Evolutionary conservation across 345 rosid species (phyloP).

Genomic region (Pistacia integerrima): DNA sequence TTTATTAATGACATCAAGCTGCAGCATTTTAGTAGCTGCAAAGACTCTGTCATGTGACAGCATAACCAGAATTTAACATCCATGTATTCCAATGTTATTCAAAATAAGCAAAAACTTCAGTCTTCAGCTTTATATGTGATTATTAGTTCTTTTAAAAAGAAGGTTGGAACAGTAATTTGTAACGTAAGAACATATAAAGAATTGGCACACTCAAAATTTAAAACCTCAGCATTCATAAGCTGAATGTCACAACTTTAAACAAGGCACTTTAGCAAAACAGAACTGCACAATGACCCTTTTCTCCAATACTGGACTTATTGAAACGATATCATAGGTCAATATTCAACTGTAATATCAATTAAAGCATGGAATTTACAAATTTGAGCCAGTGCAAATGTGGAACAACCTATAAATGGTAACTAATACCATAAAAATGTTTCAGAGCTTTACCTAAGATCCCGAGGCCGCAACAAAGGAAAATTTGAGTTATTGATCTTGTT

Average conservation of each 20-base stretch:
- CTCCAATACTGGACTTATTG: background rate
- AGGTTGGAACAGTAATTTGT: background rate
- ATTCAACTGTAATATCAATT: background rate
- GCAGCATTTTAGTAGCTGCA: background rate
- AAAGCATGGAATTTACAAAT: background rate
- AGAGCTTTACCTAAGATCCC: constrained; percentile 67
- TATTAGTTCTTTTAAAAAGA: background rate
- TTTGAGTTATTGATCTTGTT: constrained; percentile 40
- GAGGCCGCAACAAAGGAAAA: constrained; percentile 66
- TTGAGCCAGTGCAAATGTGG: background rate
- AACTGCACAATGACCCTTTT: background rate
- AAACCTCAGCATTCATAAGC: background rate
- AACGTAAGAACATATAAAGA: background rate
- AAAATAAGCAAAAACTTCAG: background rate
- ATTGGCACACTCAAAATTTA: background rate
- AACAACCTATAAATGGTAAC: background rate
- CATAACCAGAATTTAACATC: background rate
- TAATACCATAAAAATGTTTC: background rate
- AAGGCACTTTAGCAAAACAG: background rate
- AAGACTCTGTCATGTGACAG: background rate
- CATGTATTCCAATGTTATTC: background rate
- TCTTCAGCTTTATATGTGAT: background rate
- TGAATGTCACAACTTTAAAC: background rate
- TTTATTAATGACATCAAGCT: background rate
- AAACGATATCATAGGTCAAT: background rate